Percentiles rank a stretch among this genome's conserved stretches.
Evolutionary conservation across 2,329 filamentous ascomycete genomes (phyloP).

Genomic region (Thielaviopsis euricoi): DNA sequence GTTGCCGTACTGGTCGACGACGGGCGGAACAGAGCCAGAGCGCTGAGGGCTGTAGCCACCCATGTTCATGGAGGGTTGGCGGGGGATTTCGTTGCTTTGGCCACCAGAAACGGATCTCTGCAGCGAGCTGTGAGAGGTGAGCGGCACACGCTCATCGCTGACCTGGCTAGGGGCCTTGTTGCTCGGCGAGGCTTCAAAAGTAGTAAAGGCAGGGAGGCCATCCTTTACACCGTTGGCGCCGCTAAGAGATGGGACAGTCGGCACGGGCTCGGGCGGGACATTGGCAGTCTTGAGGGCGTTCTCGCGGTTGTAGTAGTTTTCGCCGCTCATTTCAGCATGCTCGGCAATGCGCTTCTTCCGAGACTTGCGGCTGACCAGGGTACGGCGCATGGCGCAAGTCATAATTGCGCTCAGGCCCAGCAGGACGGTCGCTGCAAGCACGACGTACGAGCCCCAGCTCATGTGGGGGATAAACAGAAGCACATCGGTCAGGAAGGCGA

Average conservation of each 20-base stretch:
- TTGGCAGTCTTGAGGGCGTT: slow-evolving; percentile 33
- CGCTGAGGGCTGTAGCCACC: slow-evolving; percentile 21
- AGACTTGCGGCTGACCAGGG: slow-evolving; percentile 81
- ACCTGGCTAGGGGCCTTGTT: slow-evolving; percentile 29
- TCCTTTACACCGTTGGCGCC: slow-evolving; percentile 34
- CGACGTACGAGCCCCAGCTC: slow-evolving; percentile 87
- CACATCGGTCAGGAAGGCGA: slow-evolving; percentile 87
- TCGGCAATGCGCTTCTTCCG: slow-evolving; percentile 79
- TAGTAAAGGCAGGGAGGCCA: slow-evolving; percentile 38
- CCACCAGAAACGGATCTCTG: slow-evolving; percentile 29
- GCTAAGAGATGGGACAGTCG: slow-evolving; percentile 33
- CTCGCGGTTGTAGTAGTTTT: slow-evolving; percentile 72
- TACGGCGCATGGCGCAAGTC: slow-evolving; percentile 87
- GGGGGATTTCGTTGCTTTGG: slow-evolving; percentile 1
- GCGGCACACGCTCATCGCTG: slow-evolving; percentile 54
- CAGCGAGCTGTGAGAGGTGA: slow-evolving; percentile 49
- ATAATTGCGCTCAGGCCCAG: slow-evolving; percentile 69
- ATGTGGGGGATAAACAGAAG: slow-evolving; percentile 88
- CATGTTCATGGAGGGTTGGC: slow-evolving; percentile 15
- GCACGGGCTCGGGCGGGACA: slow-evolving; percentile 36
- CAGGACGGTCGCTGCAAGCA: slow-evolving; percentile 74
- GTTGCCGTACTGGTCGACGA: slow-evolving; percentile 50
- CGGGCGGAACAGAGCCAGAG: slow-evolving; percentile 23
- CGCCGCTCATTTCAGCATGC: slow-evolving; percentile 93
- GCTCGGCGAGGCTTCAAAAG: slow-evolving; percentile 51